Base-by-base conservation (phyloP, 176 grass and related monocot species). In the Dactylis glomerata region DNA sequence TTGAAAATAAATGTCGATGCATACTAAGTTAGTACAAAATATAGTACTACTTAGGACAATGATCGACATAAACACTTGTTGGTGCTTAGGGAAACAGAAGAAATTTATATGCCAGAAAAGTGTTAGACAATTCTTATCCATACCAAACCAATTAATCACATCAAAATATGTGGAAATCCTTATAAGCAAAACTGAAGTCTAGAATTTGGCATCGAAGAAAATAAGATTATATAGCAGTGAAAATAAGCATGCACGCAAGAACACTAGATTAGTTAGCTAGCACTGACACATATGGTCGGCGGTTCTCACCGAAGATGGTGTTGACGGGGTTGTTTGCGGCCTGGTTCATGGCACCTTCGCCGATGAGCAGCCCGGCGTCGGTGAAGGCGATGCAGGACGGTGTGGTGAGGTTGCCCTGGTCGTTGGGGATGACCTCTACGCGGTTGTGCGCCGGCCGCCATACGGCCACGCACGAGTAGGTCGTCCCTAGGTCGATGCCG, bases 401-500 rank as follows among this genome's bases (percentile, higher is more conserved):
- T 2, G 67, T 69, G 36, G 67, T 72, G 38, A 72, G 68, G 38
- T 72, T 72, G 38, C 68, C 68, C 68, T 72, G 68, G 38, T 72
- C 68, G 23, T 72, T 72, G 68, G 68, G 68, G 68, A 72, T 72
- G n/a, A 72, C 38, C n/a, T 72, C 68, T 5, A 72, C 40, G 23
- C 68, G 68, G 68, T 72, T 72, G 68, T 45, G 68, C 68, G 1
- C 24, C 38, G 38, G 68, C 38, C 68, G 94, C 94, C 94, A 93
- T 15, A 96, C 94, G 33, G 91, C 94, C 23, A 97, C 90, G 84
- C 95, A 97, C 49, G 92, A 97, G 83, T 97, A 97, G 32, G 95
- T 97, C 17, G 95, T 94, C 54, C 95, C 95, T 12, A 97, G 90
- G 65, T 97, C 92, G 86, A 97, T 97, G 66, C 95, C 95, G 51